Evolutionary conservation across 495 filamentous ascomycete genomes (phyloP).

Genomic region (Hyaloscypha variabilis): DNA sequence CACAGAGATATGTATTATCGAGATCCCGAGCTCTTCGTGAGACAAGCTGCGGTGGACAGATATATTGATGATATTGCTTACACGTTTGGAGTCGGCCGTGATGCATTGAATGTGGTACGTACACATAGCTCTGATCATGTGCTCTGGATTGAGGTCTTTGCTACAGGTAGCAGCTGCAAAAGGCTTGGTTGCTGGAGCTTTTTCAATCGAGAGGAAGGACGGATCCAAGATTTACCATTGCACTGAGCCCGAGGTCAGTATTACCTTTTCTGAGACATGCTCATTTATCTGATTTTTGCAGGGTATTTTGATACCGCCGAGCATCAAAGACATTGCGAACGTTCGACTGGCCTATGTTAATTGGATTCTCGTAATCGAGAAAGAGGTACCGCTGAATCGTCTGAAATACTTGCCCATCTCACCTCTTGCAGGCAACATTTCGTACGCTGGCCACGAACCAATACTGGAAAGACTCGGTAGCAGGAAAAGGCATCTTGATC

Average conservation of each 20-base stretch:
- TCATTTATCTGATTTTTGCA: slow-evolving; percentile 33
- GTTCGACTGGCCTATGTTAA: slow-evolving; percentile 55
- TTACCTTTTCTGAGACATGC: not conserved
- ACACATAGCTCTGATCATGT: not conserved
- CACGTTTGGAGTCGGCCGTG: slow-evolving; percentile 67
- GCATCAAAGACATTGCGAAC: slow-evolving; percentile 48
- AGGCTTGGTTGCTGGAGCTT: slow-evolving; percentile 64
- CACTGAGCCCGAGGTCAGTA: slow-evolving; percentile 19
- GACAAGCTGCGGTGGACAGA: slow-evolving; percentile 72
- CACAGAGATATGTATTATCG: slow-evolving; percentile 89
- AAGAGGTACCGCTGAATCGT: slow-evolving; percentile 64
- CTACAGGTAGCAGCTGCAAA: slow-evolving; percentile 69
- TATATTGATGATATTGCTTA: slow-evolving; percentile 85
- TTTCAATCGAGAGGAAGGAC: slow-evolving; percentile 35
- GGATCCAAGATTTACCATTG: slow-evolving; percentile 27
- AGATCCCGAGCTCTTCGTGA: slow-evolving; percentile 76
- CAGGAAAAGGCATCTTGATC: slow-evolving; percentile 65
- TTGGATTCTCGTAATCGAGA: slow-evolving; percentile 90
- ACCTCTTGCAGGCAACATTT: slow-evolving; percentile 70
- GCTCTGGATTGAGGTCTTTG: slow-evolving; percentile 11
- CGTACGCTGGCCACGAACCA: slow-evolving; percentile 60
- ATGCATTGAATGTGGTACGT: slow-evolving; percentile 66
- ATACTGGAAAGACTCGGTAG: slow-evolving; percentile 50
- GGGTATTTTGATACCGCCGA: slow-evolving; percentile 74
- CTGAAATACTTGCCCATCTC: not conserved